Conservation (phyloP, 805 yeast genomes). For the Zygosaccharomyces bailii region DNA sequence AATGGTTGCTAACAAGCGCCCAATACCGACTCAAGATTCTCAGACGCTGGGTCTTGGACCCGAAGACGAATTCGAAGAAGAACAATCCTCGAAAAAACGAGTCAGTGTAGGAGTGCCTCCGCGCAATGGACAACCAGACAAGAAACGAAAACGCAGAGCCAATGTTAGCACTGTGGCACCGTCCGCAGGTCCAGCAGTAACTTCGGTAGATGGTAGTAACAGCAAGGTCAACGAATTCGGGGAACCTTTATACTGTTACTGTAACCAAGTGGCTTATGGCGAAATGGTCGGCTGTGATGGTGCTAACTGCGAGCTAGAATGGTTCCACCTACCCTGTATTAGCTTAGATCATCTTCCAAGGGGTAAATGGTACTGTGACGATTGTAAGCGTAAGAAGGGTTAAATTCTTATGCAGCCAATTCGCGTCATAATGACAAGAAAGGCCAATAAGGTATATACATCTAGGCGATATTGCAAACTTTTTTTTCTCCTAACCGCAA, state of each 20-base stretch:
- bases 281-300: conserved; percentile 99
- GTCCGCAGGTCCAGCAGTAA: conserved; percentile 10
- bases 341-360: conserved; percentile 83
- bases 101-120: conserved; percentile 10
- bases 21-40: conserved; percentile 1
- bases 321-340: conserved; percentile 95
- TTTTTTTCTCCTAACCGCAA: not conserved
- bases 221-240: conserved; percentile 36
- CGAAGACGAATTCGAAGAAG: conserved; percentile 12
- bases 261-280: conserved; percentile 95
- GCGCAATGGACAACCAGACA: conserved; percentile 25
- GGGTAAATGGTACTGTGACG: conserved; percentile 80
- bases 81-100: conserved; percentile 21
- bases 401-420: not conserved
- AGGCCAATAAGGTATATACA: not conserved
- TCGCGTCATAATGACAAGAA: not conserved
- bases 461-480: not conserved
- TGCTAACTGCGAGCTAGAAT: conserved; percentile 82
- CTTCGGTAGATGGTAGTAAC: conserved; percentile 11
- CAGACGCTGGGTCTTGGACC: conserved; percentile 20
- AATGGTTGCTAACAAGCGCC: conserved; percentile 68
- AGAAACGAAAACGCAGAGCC: conserved; percentile 20
- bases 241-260: conserved; percentile 91
- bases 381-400: conserved; percentile 40
- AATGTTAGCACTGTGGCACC: conserved; percentile 11